Percentiles rank a stretch among this genome's conserved stretches.
Evolutionary conservation across 192 early-diverging fungal genomes (phyloP).

Genomic region (Lobulomyces angularis): DNA sequence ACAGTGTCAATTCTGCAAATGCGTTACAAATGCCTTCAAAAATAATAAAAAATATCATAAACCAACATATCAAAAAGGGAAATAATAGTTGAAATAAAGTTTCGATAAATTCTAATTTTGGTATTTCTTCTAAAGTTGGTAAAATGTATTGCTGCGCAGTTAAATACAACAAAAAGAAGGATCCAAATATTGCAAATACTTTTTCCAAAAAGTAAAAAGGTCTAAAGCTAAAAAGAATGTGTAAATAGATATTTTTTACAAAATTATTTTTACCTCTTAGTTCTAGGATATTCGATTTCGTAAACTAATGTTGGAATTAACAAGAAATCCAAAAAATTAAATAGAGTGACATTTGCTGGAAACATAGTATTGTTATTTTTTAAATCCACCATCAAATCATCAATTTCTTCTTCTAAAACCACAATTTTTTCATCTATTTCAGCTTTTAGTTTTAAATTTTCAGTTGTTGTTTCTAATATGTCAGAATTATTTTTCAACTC

Average conservation of each 20-base stretch:
- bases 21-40: conserved; percentile 91
- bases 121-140: conserved; percentile 57
- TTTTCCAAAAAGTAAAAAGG: conserved; percentile 82
- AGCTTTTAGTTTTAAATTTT: background rate
- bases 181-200: conserved; percentile 58
- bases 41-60: conserved; percentile 87
- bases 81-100: conserved; percentile 55
- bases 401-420: conserved; percentile 30
- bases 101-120: conserved; percentile 39
- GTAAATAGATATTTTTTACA: conserved; percentile 1
- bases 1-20: conserved; percentile 84
- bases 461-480: background rate
- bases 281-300: conserved; percentile 85
- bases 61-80: conserved; percentile 83
- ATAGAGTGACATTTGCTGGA: conserved; percentile 67
- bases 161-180: conserved; percentile 68
- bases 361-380: conserved; percentile 37
- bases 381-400: conserved; percentile 10
- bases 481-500: conserved; percentile 4
- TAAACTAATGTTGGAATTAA: conserved; percentile 86
- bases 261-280: conserved; percentile 35
- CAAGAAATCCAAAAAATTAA: conserved; percentile 78
- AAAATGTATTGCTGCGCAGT: conserved; percentile 79
- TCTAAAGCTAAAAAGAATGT: conserved; percentile 45
- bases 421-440: conserved; percentile 14